Evolutionary conservation across 345 rosid species (phyloP), one percentile per base, ranked within the genome.

Genomic region (Kandelia obovata): DNA sequence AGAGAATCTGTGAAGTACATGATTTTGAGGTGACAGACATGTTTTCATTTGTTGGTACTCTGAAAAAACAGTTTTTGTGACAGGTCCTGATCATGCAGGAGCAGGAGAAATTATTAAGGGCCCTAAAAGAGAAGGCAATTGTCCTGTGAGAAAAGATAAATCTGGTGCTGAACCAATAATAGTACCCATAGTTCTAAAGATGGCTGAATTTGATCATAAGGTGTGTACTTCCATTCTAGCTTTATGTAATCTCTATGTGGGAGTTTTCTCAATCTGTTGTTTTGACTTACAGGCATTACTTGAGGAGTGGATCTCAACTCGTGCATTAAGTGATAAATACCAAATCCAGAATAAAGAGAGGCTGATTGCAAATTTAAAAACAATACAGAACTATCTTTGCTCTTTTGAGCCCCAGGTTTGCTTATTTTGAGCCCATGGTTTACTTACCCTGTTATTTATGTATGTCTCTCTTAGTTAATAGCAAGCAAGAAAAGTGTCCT

Each of bases 181-280:
- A 56, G 76, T 96, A 68, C 96, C 99, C 52, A 86, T 92, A 66
- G 89, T 92, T 68, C 78, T 92, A 57, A 92, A 88, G 85, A 96
- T 96, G 99, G 85, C 91, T 63, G 90, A 88, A 75, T 96, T 96
- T 63, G 97, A 96, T 72, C 99, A 96, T 70, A 88, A 92, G 96
- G 99, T 96, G 46, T 64, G 66, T 63, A 8, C 31, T 13, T 71
- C 25, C 37, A 7, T 58, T 64, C 70, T 63, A n/a, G 27, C 15
- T 13, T 66, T 32, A 34, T 26, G 4, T 3, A 26, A 49, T 19
- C 21, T 19, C n/a, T 55, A 19, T 8, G 2, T 37, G 21, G 17
- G 10, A 51, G 20, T 27, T 63, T 53, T 61, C 52, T 62, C 21
- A 30, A 16, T 68, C 49, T 65, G 35, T 67, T 34, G 34, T 30